A percentile compares a stretch with the other conserved stretches of the same genome.
These are phyloP conservation scores for Potentilla sterilis DNA, from an alignment of 306 rosid species.

Conservation along the genomic window DNA sequence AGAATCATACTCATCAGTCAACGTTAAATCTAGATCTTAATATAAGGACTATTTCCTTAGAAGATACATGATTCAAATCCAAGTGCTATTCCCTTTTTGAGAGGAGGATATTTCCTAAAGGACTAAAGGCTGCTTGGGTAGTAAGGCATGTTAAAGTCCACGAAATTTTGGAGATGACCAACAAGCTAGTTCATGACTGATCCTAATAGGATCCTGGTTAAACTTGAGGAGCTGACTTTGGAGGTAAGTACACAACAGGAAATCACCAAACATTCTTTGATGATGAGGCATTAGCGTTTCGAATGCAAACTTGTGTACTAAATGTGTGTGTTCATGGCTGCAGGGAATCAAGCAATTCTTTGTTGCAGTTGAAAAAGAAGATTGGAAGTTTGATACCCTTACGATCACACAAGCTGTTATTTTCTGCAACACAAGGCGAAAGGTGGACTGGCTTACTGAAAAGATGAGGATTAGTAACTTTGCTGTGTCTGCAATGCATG, in stretches of 20 bases:
- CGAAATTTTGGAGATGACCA: slow-evolving; percentile 84
- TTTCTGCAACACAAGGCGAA: slow-evolving; percentile 89
- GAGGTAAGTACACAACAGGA: slow-evolving; percentile 47
- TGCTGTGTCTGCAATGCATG: slow-evolving; percentile 91
- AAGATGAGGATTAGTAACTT: slow-evolving; percentile 89
- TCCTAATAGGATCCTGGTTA: slow-evolving; percentile 90
- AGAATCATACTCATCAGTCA: too few relatives aligned
- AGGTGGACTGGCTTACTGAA: slow-evolving; percentile 96
- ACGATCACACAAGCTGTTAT: slow-evolving; percentile 97
- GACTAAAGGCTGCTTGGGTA: not conserved
- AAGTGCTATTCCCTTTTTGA: too few relatives aligned
- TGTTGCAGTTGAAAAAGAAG: slow-evolving; percentile 83
- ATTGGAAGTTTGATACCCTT: slow-evolving; percentile 94
- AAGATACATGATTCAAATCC: too few relatives aligned
- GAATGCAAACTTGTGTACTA: slow-evolving; percentile 13
- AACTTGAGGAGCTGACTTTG: slow-evolving; percentile 95
- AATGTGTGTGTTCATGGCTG: slow-evolving; percentile 15
- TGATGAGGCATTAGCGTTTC: not conserved
- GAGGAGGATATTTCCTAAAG: not conserved
- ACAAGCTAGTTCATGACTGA: slow-evolving; percentile 95
- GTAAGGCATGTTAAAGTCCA: not conserved
- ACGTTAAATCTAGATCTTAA: too few relatives aligned
- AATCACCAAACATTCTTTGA: not conserved
- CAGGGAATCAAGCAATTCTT: slow-evolving; percentile 99
- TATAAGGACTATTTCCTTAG: too few relatives aligned